Evolutionary conservation across 192 early-diverging fungal genomes (phyloP).

Genomic region (Jimgerdemannia lactiflua): DNA sequence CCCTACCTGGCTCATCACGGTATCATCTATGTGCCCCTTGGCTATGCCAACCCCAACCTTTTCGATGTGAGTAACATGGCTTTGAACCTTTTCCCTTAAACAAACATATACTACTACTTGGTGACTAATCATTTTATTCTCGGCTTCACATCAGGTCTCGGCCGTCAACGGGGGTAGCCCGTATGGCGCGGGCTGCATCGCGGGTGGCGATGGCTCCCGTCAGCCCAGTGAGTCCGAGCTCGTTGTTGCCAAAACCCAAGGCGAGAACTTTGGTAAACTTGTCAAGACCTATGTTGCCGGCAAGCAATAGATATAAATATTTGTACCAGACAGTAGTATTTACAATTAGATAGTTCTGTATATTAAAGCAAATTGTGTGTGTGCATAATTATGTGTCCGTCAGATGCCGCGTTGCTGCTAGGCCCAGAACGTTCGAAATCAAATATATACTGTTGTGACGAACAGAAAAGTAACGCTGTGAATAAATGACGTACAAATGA

Average conservation of each 20-base stretch:
- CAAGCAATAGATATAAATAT: neutral
- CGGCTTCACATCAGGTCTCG: neutral
- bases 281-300: neutral
- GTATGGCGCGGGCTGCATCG: conserved; percentile 68
- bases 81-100: too few species aligned
- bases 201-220: conserved; percentile 64
- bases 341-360: too few species aligned
- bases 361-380: too few species aligned
- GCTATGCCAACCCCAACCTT: conserved; percentile 29
- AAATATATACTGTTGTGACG: too few species aligned
- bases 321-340: too few species aligned
- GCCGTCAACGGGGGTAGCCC: conserved; percentile 68
- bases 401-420: too few species aligned
- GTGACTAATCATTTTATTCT: too few species aligned
- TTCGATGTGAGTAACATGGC: neutral
- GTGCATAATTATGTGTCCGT: too few species aligned
- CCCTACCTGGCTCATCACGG: conserved; percentile 77
- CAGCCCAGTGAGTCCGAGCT: conserved; percentile 62
- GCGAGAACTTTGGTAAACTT: conserved; percentile 54
- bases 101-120: too few species aligned
- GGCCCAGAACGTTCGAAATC: too few species aligned
- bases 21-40: conserved; percentile 75
- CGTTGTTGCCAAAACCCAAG: conserved; percentile 58
- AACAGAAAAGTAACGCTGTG: too few species aligned
- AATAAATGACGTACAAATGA: too few species aligned